Evolutionary conservation across 2,329 filamentous ascomycete species (phyloP), one percentile per base, ranked within the genome.

Genomic region (Aureobasidium uvarum): DNA sequence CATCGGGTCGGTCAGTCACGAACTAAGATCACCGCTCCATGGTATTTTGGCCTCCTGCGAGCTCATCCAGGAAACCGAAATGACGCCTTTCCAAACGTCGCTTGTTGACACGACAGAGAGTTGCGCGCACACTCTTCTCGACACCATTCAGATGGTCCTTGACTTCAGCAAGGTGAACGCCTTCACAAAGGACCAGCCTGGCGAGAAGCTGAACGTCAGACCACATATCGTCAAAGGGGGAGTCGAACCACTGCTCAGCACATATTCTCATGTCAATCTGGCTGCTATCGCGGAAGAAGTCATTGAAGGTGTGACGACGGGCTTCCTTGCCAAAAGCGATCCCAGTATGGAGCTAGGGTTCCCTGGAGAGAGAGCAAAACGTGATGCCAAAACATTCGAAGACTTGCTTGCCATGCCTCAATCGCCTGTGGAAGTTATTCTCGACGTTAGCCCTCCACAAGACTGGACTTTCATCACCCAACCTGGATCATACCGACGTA

Each of bases 261-360:
- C 72, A 10, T 72, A 72, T n/a, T 68, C 71, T 11, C 59, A 69
- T 28, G 64, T 79, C 0, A 79, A 82, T 66, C 68, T 82, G 1
- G 76, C 76, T 11, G 72, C 78, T 4, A 68, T 84, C 13, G 77
- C 81, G 0, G 83, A 85, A 71, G 83, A 85, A 67, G 83, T 84
- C 0, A 78, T 81, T 14, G 82, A 84, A 67, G 82, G 81, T 3
- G 81, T 84, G 4, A 81, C 80, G 65, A 74, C 82, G 6, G 83
- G 83, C 0, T 81, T 84, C 41, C 73, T 1, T 78, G 79, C 70
- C 75, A 72, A 62, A 69, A 72, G 36, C 68, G 70, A 68, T 7
- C 38, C 56, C 13, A 64, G 64, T 10, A 48, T 55, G 18, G 50
- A 51, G n/a, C 16, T 55, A 10, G 48, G 38, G 7, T 54, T 45